phyloP scores from a whole-genome alignment of 805 yeast genomes.

The Gaillardinia entomophila region DNA sequence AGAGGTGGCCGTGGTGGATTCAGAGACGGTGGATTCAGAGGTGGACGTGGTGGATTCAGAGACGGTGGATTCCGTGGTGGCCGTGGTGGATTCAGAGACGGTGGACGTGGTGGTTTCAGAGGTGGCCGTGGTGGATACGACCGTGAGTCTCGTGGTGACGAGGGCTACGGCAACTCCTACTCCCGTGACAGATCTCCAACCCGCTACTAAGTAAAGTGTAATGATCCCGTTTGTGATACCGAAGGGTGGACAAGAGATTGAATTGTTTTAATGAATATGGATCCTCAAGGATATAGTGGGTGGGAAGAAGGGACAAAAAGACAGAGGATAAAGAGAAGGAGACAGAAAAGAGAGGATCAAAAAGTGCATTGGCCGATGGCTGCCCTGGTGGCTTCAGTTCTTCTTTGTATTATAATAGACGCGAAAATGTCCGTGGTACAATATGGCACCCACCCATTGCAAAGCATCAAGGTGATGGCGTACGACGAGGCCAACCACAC shows the following conservation, averaged over 20 bases:
- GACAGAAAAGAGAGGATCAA: no score
- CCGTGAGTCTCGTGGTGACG: conserved; percentile 42
- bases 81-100: conserved; percentile 23
- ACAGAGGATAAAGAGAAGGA: no score
- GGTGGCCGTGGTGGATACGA: conserved; percentile 41
- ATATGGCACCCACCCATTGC: conserved; percentile 31
- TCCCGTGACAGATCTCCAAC: conserved; percentile 64
- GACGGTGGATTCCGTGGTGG: conserved; percentile 34
- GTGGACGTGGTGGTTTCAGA: conserved; percentile 33
- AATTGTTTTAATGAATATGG: no score
- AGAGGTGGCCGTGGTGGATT: conserved; percentile 34
- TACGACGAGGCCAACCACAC: conserved; percentile 6
- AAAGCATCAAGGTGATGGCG: conserved; percentile 22
- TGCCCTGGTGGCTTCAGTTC: no score
- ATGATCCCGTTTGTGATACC: no score
- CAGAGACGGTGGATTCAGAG: conserved; percentile 32
- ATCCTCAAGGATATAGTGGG: no score
- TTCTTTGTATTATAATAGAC: no score
- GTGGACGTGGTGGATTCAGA: conserved; percentile 33
- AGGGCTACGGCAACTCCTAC: conserved; percentile 39
- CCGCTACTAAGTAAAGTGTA: conserved; percentile 56
- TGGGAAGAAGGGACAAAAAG: no score
- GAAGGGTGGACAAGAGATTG: no score
- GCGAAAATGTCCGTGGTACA: background rate
- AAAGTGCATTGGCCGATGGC: no score